Conservation (phyloP, 345 rosid genomes). For the Atalantia buxifolia region DNA sequence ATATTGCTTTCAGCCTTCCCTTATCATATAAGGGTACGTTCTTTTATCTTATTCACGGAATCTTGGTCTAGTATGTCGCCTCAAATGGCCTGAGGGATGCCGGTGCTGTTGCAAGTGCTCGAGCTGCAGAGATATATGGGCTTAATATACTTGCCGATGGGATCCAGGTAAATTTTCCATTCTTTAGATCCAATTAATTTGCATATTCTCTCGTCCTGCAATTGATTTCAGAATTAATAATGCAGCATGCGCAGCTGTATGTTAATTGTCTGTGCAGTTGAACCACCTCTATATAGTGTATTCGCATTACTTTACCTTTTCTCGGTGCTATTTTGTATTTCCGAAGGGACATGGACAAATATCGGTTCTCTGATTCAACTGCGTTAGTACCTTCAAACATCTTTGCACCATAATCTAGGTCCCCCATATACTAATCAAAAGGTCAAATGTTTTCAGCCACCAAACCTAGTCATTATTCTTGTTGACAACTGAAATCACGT, state of each 20-base stretch:
- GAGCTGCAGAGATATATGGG: constrained; percentile 77
- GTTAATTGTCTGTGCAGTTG: not conserved
- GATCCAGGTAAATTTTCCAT: constrained; percentile 40
- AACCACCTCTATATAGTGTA: not conserved
- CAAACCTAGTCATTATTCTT: not conserved
- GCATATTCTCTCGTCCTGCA: not conserved
- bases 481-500: not conserved
- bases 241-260: not conserved
- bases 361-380: not conserved
- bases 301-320: not conserved
- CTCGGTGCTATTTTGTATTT: not conserved
- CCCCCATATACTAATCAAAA: not conserved
- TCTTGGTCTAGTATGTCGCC: constrained; percentile 38
- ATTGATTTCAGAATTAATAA: not conserved
- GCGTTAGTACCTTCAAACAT: not conserved
- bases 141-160: constrained; percentile 59
- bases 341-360: not conserved
- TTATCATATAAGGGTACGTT: not conserved
- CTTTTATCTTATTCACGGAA: not conserved
- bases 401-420: not conserved
- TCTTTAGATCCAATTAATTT: not conserved
- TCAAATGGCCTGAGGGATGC: constrained; percentile 44
- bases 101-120: constrained; percentile 68
- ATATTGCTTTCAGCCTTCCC: not conserved
- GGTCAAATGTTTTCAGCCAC: not conserved